Evolutionary conservation across 257 asterid species (phyloP), one percentile per base, ranked within the genome.

Genomic region (Fraxinus cuspidata): DNA sequence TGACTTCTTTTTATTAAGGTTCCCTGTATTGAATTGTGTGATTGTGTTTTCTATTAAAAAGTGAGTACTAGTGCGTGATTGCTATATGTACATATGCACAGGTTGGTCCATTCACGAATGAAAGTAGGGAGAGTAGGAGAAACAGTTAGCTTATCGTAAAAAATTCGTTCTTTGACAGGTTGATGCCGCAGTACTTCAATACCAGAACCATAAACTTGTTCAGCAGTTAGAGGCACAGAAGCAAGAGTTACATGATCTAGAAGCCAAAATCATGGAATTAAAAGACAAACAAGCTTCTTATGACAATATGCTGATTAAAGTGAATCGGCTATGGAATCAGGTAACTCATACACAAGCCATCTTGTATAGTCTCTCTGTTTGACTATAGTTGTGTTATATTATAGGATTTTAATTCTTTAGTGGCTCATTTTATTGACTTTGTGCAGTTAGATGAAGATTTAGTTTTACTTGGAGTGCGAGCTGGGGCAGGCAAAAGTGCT

Each of bases 141-240:
- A 19, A 28, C 29, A 25, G 31, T 15, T 40, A 64, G 12, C 37
- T 47, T 44, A 67, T 70, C 56, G 60, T 40, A 65, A 35, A 65
- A 35, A 40, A 74, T 78, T 51, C 71, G 29, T 81, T 67, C 72
- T 77, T 76, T 78, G 74, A 65, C 88, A 95, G 99, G 96, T 89
- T 85, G 98, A 95, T 90, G 93, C 97, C 74, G 91, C 97, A 75
- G 87, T 85, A 87, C 99, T 95, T 84, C 99, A 95, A 84, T 85
- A 90, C 89, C 97, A 95, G 87, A 95, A 95, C 87, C 99, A 95
- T 85, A 93, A 85, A 79, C 94, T 95, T 81, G 97, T 95, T 65
- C 97, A 92, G 76, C 98, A 93, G 80, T 80, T 92, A 79, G 99
- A 95, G 80, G 86, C 84, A 37, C 97, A 90, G 87, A 95, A 93